Percentiles rank a stretch among this genome's conserved stretches.
phyloP scores from a whole-genome alignment of 176 grass and related monocot genomes.

The Raddia distichophylla region DNA sequence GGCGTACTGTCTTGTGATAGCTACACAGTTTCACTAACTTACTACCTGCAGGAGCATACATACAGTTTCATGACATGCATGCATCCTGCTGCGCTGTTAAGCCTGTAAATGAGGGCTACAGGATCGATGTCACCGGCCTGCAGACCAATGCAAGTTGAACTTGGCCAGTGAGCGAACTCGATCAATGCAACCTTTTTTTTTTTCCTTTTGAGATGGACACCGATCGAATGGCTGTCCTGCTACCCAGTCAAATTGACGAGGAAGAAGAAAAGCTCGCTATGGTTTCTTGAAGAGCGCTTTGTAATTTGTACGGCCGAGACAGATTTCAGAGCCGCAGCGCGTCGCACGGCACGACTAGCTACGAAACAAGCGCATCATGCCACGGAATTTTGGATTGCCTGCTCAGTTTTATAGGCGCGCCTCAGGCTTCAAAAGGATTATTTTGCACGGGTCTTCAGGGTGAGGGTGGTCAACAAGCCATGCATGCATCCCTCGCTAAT shows the following conservation, averaged over 20 bases:
- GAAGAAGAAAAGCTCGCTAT: background rate
- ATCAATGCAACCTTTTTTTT: no score
- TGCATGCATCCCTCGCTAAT: conserved; percentile 3
- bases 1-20: background rate
- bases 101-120: background rate
- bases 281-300: background rate
- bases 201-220: background rate
- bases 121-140: background rate
- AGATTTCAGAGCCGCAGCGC: conserved; percentile 38
- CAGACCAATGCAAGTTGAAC: background rate
- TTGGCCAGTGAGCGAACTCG: background rate
- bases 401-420: background rate
- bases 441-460: conserved; percentile 40
- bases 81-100: no score
- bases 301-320: conserved; percentile 21
- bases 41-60: background rate
- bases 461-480: conserved; percentile 41
- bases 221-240: background rate
- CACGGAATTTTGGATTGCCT: conserved; percentile 22
- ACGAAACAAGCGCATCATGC: conserved; percentile 37
- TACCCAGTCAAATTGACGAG: background rate
- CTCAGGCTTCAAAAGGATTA: conserved; percentile 1
- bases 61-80: background rate
- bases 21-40: background rate
- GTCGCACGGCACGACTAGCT: conserved; percentile 28